Conservation (phyloP, 2,329 filamentous ascomycete genomes). For the Thielaviopsis euricoi region DNA sequence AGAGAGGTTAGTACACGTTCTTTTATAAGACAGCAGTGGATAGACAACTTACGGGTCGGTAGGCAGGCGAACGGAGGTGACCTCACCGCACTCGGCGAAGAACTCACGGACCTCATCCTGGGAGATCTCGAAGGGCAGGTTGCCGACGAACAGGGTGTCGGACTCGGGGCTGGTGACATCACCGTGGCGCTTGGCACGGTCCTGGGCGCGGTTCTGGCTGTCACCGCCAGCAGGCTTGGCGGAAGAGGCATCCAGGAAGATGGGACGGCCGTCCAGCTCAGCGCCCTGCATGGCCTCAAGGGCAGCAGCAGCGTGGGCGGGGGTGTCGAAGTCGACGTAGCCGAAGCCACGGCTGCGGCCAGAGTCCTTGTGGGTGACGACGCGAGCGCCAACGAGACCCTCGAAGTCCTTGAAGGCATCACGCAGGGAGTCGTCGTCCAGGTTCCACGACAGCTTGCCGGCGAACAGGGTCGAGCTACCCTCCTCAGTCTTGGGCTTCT, state of each 20-base stretch:
- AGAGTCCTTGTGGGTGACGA: slow-evolving; percentile 67
- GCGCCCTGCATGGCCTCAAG: slow-evolving; percentile 57
- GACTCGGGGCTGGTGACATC: slow-evolving; percentile 65
- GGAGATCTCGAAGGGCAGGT: slow-evolving; percentile 69
- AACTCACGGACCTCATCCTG: slow-evolving; percentile 59
- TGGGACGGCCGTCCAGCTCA: slow-evolving; percentile 55
- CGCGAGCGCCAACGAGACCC: slow-evolving; percentile 54
- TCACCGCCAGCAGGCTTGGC: slow-evolving; percentile 41
- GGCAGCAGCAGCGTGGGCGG: slow-evolving; percentile 53
- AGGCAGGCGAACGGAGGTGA: slow-evolving; percentile 71
- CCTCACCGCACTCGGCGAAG: slow-evolving; percentile 54
- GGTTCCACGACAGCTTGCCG: slow-evolving; percentile 79
- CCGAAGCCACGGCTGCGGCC: slow-evolving; percentile 85
- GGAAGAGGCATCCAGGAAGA: slow-evolving; percentile 51
- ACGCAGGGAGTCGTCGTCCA: slow-evolving; percentile 68
- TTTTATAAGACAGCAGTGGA: not conserved
- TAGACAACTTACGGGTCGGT: slow-evolving; percentile 52
- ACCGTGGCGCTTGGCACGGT: slow-evolving; percentile 54
- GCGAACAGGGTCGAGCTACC: slow-evolving; percentile 48
- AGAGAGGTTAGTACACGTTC: slow-evolving; percentile 16
- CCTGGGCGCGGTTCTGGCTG: slow-evolving; percentile 38
- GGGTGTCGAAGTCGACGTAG: slow-evolving; percentile 70
- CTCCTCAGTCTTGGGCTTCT: slow-evolving; percentile 50
- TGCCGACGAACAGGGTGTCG: slow-evolving; percentile 82
- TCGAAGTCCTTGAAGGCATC: slow-evolving; percentile 69